Evolutionary conservation across 768 basidiomycete genomes (phyloP), one percentile per base, ranked within the genome.

Genomic region (Erythrobasidium yunnanense): DNA sequence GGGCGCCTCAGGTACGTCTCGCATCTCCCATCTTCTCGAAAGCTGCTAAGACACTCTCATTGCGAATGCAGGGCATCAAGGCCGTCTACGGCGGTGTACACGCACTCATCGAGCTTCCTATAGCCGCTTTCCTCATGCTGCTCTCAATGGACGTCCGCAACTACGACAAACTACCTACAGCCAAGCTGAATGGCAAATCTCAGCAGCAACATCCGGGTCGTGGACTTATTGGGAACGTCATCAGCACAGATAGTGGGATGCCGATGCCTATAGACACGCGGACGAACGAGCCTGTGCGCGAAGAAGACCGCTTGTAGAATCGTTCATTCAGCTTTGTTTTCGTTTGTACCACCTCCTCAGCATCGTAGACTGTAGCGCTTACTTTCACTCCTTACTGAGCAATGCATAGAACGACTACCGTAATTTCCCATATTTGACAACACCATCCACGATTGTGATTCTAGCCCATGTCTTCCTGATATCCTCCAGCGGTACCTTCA

Each of bases 391-490:
- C n/a, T n/a, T n/a, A n/a, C n/a, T n/a, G n/a, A n/a, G n/a, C n/a
- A n/a, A n/a, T n/a, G n/a, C n/a, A n/a, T n/a, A n/a, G n/a, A n/a
- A n/a, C n/a, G 38, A 11, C 38, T 42, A 42, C 11, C 11, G 35
- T 47, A 70, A 32, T 7, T 8, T 22, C 0, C 70, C 70, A 17
- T 51, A 27, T n/a, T 65, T 45, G 2, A 85, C 77, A 67, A 78
- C 76, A 1, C 90, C 90, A 69, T 88, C 88, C 0, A 91, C 79
- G 1, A 87, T 81, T 0, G 90, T 91, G 15, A 85, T 83, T 38
- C 77, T 74, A 4, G 88, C 89, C 66, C 80, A 83, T 0, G 87
- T 80, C 27, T 76, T 73, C 69, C 89, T 74, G 55, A 92, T 85
- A 54, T 88, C 84, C 2, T 76, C 73, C 5, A 77, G 71, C 0